A percentile compares a stretch with the other conserved stretches of the same genome.
These are phyloP conservation scores for Tuber umbilicatum DNA, from an alignment of 495 filamentous ascomycete species.

Conservation along the genomic window DNA sequence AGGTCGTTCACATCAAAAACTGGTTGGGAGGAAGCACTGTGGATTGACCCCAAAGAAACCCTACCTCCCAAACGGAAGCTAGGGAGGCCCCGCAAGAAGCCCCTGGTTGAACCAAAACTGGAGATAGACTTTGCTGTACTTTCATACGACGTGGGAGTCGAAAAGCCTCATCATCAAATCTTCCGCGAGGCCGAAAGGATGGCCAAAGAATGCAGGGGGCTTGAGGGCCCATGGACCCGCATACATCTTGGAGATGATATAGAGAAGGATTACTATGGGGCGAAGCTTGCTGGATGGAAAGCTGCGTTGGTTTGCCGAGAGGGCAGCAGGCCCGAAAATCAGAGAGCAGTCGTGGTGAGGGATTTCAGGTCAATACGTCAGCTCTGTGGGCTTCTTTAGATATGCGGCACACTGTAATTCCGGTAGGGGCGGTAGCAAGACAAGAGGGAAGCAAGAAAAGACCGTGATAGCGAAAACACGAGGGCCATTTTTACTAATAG, in stretches of 20 bases:
- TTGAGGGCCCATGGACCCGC: constrained; percentile 44
- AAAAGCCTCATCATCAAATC: constrained; percentile 60
- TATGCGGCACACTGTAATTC: neutral
- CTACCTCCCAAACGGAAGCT: neutral
- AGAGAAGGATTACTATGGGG: constrained; percentile 57
- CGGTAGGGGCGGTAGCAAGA: neutral
- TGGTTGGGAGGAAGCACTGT: constrained; percentile 9
- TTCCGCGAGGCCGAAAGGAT: constrained; percentile 56
- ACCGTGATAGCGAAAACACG: neutral
- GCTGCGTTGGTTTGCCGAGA: constrained; percentile 48
- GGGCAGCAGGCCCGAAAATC: neutral
- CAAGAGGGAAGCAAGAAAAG: neutral
- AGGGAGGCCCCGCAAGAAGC: neutral
- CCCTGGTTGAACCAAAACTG: constrained; percentile 5
- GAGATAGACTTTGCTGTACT: constrained; percentile 63
- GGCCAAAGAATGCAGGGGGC: constrained; percentile 29
- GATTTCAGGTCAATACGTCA: neutral
- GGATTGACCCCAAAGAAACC: neutral
- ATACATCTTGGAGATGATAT: constrained; percentile 66
- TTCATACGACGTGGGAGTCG: constrained; percentile 65
- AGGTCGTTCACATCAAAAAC: constrained; percentile 36
- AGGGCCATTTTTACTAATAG: neutral
- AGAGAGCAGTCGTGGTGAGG: neutral
- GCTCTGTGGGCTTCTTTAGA: neutral
- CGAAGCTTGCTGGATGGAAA: constrained; percentile 59